These are phyloP conservation scores for Fusarium denticulatum DNA, from an alignment of 2,329 filamentous ascomycete genomes.

Conservation along the genomic window DNA sequence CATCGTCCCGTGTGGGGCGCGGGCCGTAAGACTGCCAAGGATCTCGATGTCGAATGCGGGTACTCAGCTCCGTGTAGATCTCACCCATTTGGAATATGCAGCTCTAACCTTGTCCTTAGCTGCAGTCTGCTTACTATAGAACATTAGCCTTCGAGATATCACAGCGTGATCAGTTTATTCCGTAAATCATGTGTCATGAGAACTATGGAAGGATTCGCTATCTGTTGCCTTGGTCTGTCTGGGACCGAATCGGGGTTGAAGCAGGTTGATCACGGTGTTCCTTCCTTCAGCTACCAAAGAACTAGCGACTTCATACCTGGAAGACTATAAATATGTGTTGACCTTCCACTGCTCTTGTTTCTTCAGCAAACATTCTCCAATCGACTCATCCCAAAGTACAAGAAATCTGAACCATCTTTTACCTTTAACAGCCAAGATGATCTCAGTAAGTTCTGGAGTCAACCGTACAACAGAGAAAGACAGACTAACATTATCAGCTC, in stretches of 20 bases:
- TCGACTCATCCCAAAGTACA: rapidly evolving
- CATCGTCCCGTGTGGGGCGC: rapidly evolving
- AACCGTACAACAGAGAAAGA: rapidly evolving
- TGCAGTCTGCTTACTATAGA: not conserved
- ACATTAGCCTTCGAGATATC: too few relatives aligned
- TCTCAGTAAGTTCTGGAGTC: not conserved
- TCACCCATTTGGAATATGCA: rapidly evolving
- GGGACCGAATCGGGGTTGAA: rapidly evolving
- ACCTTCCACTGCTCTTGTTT: rapidly evolving
- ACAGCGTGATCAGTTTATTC: rapidly evolving
- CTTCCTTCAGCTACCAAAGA: rapidly evolving
- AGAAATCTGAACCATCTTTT: not conserved
- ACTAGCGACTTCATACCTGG: rapidly evolving
- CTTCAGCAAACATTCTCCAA: rapidly evolving
- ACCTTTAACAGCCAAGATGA: rapidly evolving
- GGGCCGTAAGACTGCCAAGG: not conserved
- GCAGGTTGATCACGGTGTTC: not conserved
- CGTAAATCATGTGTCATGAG: not conserved
- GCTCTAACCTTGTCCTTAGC: not conserved
- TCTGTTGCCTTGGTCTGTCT: too few relatives aligned
- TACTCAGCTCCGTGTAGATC: not conserved
- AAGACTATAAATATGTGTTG: not conserved
- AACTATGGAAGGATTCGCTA: not conserved
- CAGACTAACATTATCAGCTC: not conserved
- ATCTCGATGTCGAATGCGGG: not conserved